Base-by-base conservation (phyloP, 192 early-diverging fungal genomes). In the Dissophora ornata region DNA sequence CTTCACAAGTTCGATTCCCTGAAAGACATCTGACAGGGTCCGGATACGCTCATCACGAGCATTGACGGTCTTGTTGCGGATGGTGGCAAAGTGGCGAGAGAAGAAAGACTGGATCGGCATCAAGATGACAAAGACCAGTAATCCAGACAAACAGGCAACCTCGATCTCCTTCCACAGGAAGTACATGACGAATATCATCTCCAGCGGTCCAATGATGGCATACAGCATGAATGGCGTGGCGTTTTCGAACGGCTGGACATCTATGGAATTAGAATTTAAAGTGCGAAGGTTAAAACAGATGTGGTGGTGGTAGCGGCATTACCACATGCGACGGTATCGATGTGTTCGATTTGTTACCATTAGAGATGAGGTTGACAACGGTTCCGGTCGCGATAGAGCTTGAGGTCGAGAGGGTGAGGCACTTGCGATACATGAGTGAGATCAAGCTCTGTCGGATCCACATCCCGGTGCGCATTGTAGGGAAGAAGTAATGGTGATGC, bases 361-460 rank as follows among this genome's bases (percentile, higher is more conserved):
- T 80, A 6, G 79, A 80, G 24, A 80, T 80, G 19, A 80, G 53
- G 47, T 80, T 80, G 40, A 80, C 79, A 22, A 80, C 45, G 26
- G 79, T 67, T 41, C 79, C 79, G 4, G 79, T 80, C 21, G 79
- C 57, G 45, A 80, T 71, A 12, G 70, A 63, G 55, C 51, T 73
- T 13, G 79, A 80, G 48, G 79, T 73, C 4, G 79, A 71, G 15
- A 80, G 79, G 9, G 57, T 66, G 8, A 80, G 40, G 24, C 69
- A 71, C 54, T 80, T 80, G 62, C 69, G 69, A 38, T 73, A 80
- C 79, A 80, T 80, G 29, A 80, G 65, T 1, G 79, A 80, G 57
- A 71, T 65, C 36, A 73, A 24, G 58, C 59, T 58, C 30, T 67
- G 63, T n/a, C 79, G 57, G 30, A 80, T 57, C 62, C 65, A 71